Conservation (phyloP, 2,329 filamentous ascomycete genomes). For the Aspergillus bombycis region DNA sequence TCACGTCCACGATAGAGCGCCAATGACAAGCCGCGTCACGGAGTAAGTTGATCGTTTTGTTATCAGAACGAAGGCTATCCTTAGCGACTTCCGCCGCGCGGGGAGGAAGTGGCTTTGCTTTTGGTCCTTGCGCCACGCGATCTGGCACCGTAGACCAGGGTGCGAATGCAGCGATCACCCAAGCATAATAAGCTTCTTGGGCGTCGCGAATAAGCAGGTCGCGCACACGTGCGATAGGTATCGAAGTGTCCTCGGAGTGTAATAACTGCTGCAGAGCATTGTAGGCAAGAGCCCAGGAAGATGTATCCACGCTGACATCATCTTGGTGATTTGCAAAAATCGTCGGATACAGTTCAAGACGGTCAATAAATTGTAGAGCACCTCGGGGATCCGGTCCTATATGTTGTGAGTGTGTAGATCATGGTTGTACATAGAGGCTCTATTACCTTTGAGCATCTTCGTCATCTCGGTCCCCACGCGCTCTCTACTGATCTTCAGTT, state of each 20-base stretch:
- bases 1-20: constrained; percentile 64
- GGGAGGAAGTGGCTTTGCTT: constrained; percentile 59
- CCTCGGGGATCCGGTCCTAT: constrained; percentile 43
- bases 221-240: constrained; percentile 32
- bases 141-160: constrained; percentile 67
- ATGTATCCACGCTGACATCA: constrained; percentile 59
- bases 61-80: constrained; percentile 79
- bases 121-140: constrained; percentile 41
- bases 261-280: constrained; percentile 61
- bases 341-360: constrained; percentile 41
- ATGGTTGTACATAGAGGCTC: neutral
- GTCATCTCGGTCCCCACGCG: constrained; percentile 83
- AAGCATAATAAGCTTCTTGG: constrained; percentile 71
- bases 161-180: constrained; percentile 73
- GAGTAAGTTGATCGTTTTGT: constrained; percentile 72
- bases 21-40: constrained; percentile 66
- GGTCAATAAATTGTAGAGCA: constrained; percentile 44
- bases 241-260: constrained; percentile 41
- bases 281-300: constrained; percentile 67
- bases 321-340: constrained; percentile 49
- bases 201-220: constrained; percentile 62
- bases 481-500: constrained; percentile 87
- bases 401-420: constrained; percentile 1
- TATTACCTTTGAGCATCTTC: constrained; percentile 80
- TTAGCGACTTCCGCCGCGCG: constrained; percentile 67